Evolutionary conservation across 371 early-diverging fungal species (phyloP).

Genomic region (Choanephora cucurbitarum): DNA sequence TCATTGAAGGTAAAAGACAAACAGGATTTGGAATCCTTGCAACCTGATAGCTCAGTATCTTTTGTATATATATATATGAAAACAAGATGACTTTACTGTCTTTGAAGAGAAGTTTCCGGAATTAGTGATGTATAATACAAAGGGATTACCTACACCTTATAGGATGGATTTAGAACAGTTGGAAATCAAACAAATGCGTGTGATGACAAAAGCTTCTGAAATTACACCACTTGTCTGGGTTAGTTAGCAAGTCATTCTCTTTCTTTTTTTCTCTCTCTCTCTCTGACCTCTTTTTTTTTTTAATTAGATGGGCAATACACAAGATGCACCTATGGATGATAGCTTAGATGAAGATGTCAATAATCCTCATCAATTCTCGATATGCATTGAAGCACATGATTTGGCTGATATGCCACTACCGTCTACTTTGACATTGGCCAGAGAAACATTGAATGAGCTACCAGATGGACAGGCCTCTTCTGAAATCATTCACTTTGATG

Average conservation of each 20-base stretch:
- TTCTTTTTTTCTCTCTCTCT: not conserved
- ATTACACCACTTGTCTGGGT: conserved; percentile 63
- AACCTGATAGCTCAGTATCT: no score
- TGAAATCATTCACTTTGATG: conserved; percentile 62
- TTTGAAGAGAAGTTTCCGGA: conserved; percentile 56
- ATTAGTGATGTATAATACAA: conserved; percentile 44
- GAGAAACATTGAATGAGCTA: conserved; percentile 40
- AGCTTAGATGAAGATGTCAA: conserved; percentile 4
- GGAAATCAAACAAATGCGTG: conserved; percentile 59
- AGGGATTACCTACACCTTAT: conserved; percentile 35
- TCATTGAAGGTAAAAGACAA: conserved; percentile 13
- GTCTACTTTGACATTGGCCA: conserved; percentile 43
- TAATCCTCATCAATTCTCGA: conserved; percentile 55
- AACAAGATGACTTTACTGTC: conserved; percentile 40
- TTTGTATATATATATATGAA: no score
- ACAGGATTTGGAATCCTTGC: no score
- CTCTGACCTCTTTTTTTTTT: not conserved
- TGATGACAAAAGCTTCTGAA: conserved; percentile 57
- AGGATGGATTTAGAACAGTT: conserved; percentile 52
- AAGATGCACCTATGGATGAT: conserved; percentile 51
- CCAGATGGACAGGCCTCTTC: conserved; percentile 22
- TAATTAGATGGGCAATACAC: conserved; percentile 59
- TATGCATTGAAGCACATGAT: conserved; percentile 65
- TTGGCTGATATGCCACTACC: conserved; percentile 56
- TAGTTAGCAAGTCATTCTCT: not conserved